Evolutionary conservation across 1,284 basidiomycete species (phyloP), one percentile per base, ranked within the genome.

Genomic region (Mycena sp.): DNA sequence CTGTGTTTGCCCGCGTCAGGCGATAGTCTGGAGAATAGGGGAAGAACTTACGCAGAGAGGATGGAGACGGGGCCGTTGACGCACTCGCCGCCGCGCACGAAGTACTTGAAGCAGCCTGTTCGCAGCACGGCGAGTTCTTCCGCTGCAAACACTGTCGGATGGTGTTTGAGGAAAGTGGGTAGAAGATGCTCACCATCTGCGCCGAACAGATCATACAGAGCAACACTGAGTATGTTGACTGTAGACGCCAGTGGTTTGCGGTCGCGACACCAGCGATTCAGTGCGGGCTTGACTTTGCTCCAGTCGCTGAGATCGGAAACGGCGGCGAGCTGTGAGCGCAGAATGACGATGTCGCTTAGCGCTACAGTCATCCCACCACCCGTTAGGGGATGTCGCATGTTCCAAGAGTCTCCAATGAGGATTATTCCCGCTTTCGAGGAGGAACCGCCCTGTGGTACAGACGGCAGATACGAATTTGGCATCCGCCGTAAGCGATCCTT

Each of bases 341-440:
- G 82, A 21, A 93, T 73, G 17, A 95, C 89, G 16, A 92, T 91
- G 70, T 98, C 96, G 73, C 90, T 85, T 59, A 98, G 82, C 2
- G 94, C 95, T 44, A 97, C 95, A 1, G 94, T 96, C 96, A 98
- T 98, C 6, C 96, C 96, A 19, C 95, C 97, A 11, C 98, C 98
- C 0, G 97, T 99, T 12, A 99, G 84, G 0, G 98, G 97, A 78
- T 99, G 98, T 1, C 98, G 92, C 96, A 99, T 99, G 76, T 99
- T 99, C 92, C 96, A 97, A 1, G 97, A 91, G 76, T 99, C 98
- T 5, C 98, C 98, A 41, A 98, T 83, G 60, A 99, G 86, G 67
- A 99, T 83, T 9, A 90, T 90, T 21, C 96, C 96, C 57, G 88
- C 82, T 65, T 89, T 91, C 14, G 82, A 79, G 32, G 76, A 72